phyloP scores from a whole-genome alignment of 306 rosid species.

The Mimosa bimucronata region DNA sequence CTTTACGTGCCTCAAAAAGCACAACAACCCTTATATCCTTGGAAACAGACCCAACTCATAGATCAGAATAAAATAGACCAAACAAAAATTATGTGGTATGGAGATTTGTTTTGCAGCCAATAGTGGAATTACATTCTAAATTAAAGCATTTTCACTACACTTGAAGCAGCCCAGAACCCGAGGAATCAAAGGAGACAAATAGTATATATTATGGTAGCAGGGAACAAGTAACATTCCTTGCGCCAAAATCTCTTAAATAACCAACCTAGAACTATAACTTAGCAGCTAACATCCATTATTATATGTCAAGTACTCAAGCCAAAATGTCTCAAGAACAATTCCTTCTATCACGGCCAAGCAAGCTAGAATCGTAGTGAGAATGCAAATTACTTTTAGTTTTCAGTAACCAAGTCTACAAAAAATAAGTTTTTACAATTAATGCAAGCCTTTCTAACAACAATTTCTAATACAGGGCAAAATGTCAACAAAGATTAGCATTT shows the following conservation, averaged over 20 bases:
- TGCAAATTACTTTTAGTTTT: not conserved
- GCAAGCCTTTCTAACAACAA: not conserved
- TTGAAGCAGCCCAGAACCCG: not conserved
- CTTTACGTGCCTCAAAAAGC: not conserved
- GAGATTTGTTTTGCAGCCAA: not conserved
- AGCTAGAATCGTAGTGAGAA: not conserved
- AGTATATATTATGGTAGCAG: not conserved
- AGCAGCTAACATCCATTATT: not conserved
- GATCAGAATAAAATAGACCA: not conserved
- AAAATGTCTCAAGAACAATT: not conserved
- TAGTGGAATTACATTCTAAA: not conserved
- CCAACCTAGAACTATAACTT: not conserved
- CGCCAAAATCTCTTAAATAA: not conserved
- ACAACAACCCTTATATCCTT: not conserved
- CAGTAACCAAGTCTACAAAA: not conserved
- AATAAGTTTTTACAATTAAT: not conserved
- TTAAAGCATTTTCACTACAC: not conserved
- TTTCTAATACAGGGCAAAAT: not conserved
- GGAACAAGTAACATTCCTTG: no score
- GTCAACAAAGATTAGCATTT: not conserved
- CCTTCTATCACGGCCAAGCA: not conserved
- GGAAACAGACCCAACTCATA: constrained; percentile 3
- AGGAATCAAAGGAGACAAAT: not conserved
- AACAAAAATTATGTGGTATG: not conserved
- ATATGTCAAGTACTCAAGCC: not conserved